phyloP scores from a whole-genome alignment of 1,284 basidiomycete genomes.

The Tilletia caries region DNA sequence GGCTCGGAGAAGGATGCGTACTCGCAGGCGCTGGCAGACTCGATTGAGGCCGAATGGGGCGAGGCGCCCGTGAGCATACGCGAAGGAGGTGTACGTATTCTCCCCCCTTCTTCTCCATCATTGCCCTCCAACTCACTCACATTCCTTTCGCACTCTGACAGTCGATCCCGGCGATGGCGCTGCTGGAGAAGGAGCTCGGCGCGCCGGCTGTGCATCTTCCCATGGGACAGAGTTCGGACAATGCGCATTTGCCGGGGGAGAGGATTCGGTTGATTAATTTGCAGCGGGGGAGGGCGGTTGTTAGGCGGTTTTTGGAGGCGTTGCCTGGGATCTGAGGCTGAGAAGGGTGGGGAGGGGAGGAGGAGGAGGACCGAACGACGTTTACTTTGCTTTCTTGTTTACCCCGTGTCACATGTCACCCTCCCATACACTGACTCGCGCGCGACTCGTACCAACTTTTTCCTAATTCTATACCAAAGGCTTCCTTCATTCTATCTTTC shows the following conservation, averaged over 20 bases:
- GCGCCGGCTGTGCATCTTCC: conserved; percentile 76
- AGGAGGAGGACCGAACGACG: too few relatives aligned
- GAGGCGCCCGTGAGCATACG: conserved; percentile 66
- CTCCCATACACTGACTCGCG: too few relatives aligned
- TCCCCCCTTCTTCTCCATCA: too few relatives aligned
- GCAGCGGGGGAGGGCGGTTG: conserved; percentile 68
- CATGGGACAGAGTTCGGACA: conserved; percentile 70
- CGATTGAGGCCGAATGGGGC: conserved; percentile 76
- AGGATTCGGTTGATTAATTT: conserved; percentile 74
- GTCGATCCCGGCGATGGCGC: conserved; percentile 73
- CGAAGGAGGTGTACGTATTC: conserved; percentile 77
- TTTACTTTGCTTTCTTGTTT: too few relatives aligned
- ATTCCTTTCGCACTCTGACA: neutral
- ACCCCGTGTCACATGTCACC: too few relatives aligned
- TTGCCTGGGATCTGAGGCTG: neutral
- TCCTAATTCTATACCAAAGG: too few relatives aligned
- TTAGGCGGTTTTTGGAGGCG: conserved; percentile 66
- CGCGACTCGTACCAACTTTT: too few relatives aligned
- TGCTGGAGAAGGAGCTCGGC: conserved; percentile 80
- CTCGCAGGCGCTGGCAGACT: conserved; percentile 76
- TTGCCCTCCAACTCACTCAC: neutral
- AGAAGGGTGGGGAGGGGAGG: too few relatives aligned
- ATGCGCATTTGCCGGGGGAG: conserved; percentile 82
- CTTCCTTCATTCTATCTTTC: too few relatives aligned
- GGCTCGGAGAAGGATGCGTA: conserved; percentile 76